Evolutionary conservation across 805 yeast species (phyloP), one percentile per base, ranked within the genome.

Genomic region (Saccharomycopsis microspora): DNA sequence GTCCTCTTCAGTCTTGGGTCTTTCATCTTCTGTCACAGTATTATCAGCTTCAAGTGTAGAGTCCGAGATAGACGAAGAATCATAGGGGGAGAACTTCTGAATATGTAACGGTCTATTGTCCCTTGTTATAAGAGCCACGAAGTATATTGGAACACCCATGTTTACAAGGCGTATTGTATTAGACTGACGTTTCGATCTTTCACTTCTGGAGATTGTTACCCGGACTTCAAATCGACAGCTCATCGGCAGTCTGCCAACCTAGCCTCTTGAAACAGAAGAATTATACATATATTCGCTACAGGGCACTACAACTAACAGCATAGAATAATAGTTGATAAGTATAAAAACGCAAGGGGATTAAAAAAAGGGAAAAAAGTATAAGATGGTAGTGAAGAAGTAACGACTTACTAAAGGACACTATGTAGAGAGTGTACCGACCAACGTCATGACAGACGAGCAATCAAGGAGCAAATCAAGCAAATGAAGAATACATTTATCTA

Each of bases 91-190:
- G 48, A 79, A 71, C 39, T 75, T 64, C 57, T 78, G 83, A 39
- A 78, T 75, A 58, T 80, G 80, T 28, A 80, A 58, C 8, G 85
- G 86, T 39, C 65, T 69, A 57, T 77, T 68, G 44, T 72, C 73
- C 50, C 80, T 63, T 1, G 84, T 74, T 28, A 80, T 75, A 45
- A 80, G 59, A 11, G 84, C 67, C 3, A 79, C 74, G 60, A 80
- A 80, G 51, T 66, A 67, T n/a, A 76, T 65, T 9, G 63, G 53
- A 9, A 45, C 49, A 8, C 33, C 30, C 48, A 45, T 45, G 19
- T 19, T 19, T 19, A 19, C 19, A 19, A 19, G 19, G 19, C 19
- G 19, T 19, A 19, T 19, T 19, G 19, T 19, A 19, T 19, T 19
- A 19, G 19, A 19, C 19, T 19, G 19, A 19, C 19, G 19, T 19